Evolutionary conservation across 192 early-diverging fungal genomes (phyloP), one percentile per base, ranked within the genome.

Genomic region (Coemansia sp.): DNA sequence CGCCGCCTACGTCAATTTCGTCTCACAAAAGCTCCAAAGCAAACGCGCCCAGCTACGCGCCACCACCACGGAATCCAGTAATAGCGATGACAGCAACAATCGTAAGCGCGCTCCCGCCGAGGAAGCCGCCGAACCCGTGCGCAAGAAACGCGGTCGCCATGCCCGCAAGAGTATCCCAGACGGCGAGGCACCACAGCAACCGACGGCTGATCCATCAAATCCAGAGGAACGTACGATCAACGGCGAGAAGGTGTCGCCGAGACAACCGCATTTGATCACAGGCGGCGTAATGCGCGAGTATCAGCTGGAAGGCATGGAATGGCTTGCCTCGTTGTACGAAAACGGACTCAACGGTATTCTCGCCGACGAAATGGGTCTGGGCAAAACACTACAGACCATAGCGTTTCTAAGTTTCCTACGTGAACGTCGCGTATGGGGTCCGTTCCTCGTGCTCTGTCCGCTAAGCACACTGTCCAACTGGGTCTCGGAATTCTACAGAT

Each of bases 341-440:
- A 96, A 97, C 74, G 96, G 97, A 14, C 73, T 97, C 18, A 97
- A 96, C 61, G 97, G 97, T 20, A 97, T 97, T 68, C 71, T 97
- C 42, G 96, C 93, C 7, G 97, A 97, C 77, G 93, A 96, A 61
- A 96, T 97, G 96, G 96, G 93, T 48, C 80, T 95, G 17, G 93
- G 93, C 60, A 94, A 95, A 87, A 97, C 97, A 0, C 76, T 99
- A 34, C 97, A 99, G 82, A 94, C 94, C 0, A 96, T 99, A 50
- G 84, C 93, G 14, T 94, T 97, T 54, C 80, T 97, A 28, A 89
- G 91, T 38, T 90, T 89, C 70, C 75, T 97, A 38, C 84, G 88
- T 45, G 89, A 92, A 60, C 87, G 88, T 63, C 83, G 88, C 58
- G 89, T 91, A 6, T 88, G 86, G 75, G 96, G 96, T 3, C 95